Conservation (phyloP, 108 stramenopile genomes). For the Pseudonitzschia multistriata region DNA sequence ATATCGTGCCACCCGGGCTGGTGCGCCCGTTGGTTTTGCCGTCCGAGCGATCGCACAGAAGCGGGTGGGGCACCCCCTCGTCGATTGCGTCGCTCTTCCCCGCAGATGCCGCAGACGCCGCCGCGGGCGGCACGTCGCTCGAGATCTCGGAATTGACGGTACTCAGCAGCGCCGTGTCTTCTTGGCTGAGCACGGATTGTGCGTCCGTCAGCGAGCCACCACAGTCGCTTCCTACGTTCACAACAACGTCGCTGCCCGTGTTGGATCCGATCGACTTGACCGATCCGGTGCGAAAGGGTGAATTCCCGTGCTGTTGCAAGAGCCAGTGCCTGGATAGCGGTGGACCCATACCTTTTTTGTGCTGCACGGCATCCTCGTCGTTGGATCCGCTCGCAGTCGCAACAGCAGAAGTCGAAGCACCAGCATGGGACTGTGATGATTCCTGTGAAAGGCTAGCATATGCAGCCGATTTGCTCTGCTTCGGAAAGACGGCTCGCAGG, state of each 20-base stretch:
- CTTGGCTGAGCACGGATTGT: conserved; percentile 42
- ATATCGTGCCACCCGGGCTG: conserved; percentile 65
- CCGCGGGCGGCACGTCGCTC: background rate
- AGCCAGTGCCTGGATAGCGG: conserved; percentile 46
- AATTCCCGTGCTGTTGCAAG: conserved; percentile 16
- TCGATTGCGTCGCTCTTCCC: background rate
- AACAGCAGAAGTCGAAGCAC: background rate
- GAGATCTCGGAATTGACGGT: background rate
- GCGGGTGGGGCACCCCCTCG: conserved; percentile 21
- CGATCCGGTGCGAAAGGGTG: conserved; percentile 30
- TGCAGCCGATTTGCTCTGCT: conserved; percentile 8
- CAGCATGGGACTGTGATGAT: background rate
- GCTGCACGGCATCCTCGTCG: background rate
- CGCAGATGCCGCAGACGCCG: background rate
- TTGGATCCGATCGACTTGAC: conserved; percentile 43
- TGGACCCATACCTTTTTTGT: conserved; percentile 59
- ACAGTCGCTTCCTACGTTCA: conserved; percentile 56
- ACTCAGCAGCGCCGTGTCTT: conserved; percentile 25
- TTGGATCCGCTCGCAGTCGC: background rate
- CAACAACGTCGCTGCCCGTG: conserved; percentile 41
- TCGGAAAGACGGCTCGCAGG: conserved; percentile 13
- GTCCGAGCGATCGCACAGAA: conserved; percentile 19
- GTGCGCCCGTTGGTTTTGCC: conserved; percentile 34
- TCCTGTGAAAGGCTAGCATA: background rate
- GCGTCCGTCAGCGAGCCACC: conserved; percentile 41